Percentiles rank a stretch among this genome's conserved stretches.
Evolutionary conservation across 202 grass and related monocot genomes (phyloP).

Genomic region (Thinopyrum obtusiflorum): DNA sequence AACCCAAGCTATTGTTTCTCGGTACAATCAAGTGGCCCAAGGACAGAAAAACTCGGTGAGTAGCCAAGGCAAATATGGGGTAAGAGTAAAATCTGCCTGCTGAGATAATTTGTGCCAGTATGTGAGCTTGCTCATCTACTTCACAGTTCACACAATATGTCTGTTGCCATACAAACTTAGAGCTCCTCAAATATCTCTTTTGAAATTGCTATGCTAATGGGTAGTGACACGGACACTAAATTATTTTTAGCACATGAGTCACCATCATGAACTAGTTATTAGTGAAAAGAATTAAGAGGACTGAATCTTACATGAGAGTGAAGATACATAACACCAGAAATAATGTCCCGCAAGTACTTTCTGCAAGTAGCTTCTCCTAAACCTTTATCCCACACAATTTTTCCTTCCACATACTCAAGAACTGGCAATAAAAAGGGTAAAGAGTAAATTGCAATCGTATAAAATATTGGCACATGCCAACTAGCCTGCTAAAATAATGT

Average conservation of each 20-base stretch:
- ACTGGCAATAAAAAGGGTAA: conserved; percentile 31
- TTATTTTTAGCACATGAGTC: neutral
- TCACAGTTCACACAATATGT: neutral
- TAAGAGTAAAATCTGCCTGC: neutral
- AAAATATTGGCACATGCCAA: neutral
- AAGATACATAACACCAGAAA: conserved; percentile 84
- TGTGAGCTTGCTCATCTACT: conserved; percentile 1
- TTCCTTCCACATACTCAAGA: conserved; percentile 85
- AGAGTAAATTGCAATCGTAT: neutral
- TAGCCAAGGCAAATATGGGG: conserved; percentile 1
- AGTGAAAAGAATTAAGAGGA: neutral
- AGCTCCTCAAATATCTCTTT: neutral
- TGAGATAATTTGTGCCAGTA: neutral
- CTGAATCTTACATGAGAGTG: conserved; percentile 77
- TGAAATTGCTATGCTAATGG: neutral
- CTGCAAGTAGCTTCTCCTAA: conserved; percentile 66
- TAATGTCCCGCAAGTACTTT: conserved; percentile 77
- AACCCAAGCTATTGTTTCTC: neutral
- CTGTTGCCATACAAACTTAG: neutral
- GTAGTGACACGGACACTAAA: neutral
- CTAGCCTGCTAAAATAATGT: neutral
- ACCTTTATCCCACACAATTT: conserved; percentile 66
- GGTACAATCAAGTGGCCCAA: neutral
- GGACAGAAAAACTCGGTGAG: neutral
- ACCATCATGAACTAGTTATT: neutral